Evolutionary conservation across 495 filamentous ascomycete species (phyloP), one percentile per base, ranked within the genome.

Genomic region (Lineolata rhizophorae): DNA sequence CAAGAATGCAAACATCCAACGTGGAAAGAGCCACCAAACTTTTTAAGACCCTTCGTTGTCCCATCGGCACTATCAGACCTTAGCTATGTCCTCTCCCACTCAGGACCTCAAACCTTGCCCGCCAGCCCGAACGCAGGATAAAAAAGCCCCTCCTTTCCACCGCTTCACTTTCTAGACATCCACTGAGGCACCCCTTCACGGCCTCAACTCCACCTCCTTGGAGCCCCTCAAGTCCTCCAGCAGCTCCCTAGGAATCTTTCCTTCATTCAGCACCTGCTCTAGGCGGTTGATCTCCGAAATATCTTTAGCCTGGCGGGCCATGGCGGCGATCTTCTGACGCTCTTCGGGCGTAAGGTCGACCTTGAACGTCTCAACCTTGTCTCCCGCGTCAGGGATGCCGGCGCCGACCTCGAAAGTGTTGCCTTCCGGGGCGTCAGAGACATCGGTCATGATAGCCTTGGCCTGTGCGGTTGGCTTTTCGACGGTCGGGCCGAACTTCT

Each of bases 291-390:
- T 55, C 32, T 72, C 61, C 45, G 61, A 60, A 47, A 95, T 42
- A 46, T 74, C 87, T 52, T 75, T 79, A 3, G 90, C 87, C 39
- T 76, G 70, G 48, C 64, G 66, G 44, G 92, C 87, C 60, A 78
- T 54, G 45, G 67, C 66, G 55, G 69, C 65, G 6, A 83, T 65
- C 10, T 55, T 62, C 59, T 75, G 73, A 42, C 61, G 59, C 51
- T 85, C 77, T 40, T 62, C 58, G 3, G 65, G 70, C 10, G 76
- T 81, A 34, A 81, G 50, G 40, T 77, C 66, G 5, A 78, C 61
- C 33, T 37, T 18, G 22, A 76, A 71, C n/a, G n/a, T n/a, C n/a
- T n/a, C n/a, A n/a, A n/a, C n/a, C 52, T 75, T 79, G 25, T 72
- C 67, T 5, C 60, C 51, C 12, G 58, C 37, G 4, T 35, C 38